phyloP scores from a whole-genome alignment of 2,329 filamentous ascomycete genomes.

The Penicillium sp. region DNA sequence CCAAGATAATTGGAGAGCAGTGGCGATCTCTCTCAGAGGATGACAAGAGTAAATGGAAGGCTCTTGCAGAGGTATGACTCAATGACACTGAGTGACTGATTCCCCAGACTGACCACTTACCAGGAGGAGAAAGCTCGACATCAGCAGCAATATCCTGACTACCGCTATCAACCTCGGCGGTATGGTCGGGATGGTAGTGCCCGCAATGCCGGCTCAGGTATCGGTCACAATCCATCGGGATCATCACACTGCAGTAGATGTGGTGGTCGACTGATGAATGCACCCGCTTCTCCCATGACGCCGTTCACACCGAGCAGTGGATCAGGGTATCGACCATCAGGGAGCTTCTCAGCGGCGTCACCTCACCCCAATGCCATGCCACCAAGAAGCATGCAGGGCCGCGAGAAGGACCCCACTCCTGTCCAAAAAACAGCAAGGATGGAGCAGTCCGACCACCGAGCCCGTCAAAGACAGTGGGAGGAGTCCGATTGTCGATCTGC shows the following conservation, averaged over 20 bases:
- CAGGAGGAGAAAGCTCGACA: conserved; percentile 87
- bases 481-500: conserved; percentile 12
- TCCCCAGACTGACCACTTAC: not conserved
- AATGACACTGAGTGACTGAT: not conserved
- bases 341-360: conserved; percentile 34
- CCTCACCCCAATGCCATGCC: conserved; percentile 28
- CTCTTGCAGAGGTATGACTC: conserved; percentile 67
- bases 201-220: conserved; percentile 34
- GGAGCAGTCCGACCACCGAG: conserved; percentile 24
- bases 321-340: conserved; percentile 9
- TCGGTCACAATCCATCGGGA: conserved; percentile 37
- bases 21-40: conserved; percentile 75
- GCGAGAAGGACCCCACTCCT: conserved; percentile 24
- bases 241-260: conserved; percentile 42
- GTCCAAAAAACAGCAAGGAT: conserved; percentile 27
- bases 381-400: conserved; percentile 24
- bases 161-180: conserved; percentile 85
- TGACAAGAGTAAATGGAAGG: conserved; percentile 81
- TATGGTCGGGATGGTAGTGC: conserved; percentile 53
- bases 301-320: conserved; percentile 38
- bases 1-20: conserved; percentile 91
- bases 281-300: conserved; percentile 42
- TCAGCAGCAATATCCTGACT: conserved; percentile 84
- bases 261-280: conserved; percentile 49
- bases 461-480: conserved; percentile 30